Base-by-base conservation (phyloP, 495 filamentous ascomycete genomes). In the Melanomma pulvis-pyrius region DNA sequence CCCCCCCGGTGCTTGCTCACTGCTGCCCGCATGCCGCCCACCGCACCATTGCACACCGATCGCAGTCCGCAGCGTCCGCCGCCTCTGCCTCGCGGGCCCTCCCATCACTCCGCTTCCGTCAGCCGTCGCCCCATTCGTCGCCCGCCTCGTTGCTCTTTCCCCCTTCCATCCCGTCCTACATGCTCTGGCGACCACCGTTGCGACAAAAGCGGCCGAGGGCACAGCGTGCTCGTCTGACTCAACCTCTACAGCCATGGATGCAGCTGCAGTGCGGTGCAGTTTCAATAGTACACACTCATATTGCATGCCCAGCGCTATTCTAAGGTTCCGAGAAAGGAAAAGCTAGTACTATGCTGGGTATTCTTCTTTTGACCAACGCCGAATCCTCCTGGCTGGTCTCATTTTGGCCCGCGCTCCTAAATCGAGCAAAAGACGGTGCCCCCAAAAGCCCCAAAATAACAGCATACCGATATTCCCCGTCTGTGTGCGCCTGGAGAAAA, bases 291-390 rank as follows among this genome's bases (percentile, higher is more conserved):
- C 9, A 44, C 9, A 17, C 2, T 44, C 39, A 7, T 44, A 63
- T 65, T 58, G 61, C 61, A 50, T 65, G 53, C 44, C 52, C 60
- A 55, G 1, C 46, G 58, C 53, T 57, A 49, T 50, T 58, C 61
- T 55, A 57, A 55, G 24, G 22, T 30, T n/a, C 32, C n/a, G 30
- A 3, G 25, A 59, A 24, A 8, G 36, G 13, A 46, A 11, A 54
- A 21, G 41, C 39, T 17, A 25, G 39, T 44, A 12, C 39, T 44
- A n/a, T 44, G 24, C 49, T 65, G 64, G 64, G 64, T 67, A 67
- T 67, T 67, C 26, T 67, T 53, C 47, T 61, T 62, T 62, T 59
- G 34, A 48, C 57, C 56, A 67, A 67, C 57, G 64, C 63, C 63
- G 48, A 46, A 66, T 54, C 53, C 53, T 25, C 13, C n/a, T 21